These are phyloP conservation scores for Trichothecium sympodiale DNA, from an alignment of 2,329 filamentous ascomycete genomes.

Conservation along the genomic window DNA sequence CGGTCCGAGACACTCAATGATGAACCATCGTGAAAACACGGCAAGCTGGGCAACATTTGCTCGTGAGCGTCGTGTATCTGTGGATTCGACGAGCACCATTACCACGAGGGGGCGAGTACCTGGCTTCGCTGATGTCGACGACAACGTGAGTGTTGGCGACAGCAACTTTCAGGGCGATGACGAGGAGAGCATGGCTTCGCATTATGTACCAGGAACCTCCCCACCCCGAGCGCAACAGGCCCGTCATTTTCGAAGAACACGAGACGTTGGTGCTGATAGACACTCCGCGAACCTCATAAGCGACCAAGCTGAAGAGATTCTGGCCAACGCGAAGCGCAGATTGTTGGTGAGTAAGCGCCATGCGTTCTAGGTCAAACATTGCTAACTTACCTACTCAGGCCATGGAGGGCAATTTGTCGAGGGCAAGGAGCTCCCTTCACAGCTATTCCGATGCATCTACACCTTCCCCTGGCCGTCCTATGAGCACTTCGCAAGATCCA, in stretches of 20 bases:
- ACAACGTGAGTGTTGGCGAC: conserved; percentile 50
- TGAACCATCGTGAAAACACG: conserved; percentile 11
- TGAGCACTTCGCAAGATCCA: conserved; percentile 12
- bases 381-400: conserved; percentile 40
- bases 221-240: conserved; percentile 2
- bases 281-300: conserved; percentile 68
- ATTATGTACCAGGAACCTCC: conserved; percentile 36
- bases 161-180: conserved; percentile 58
- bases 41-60: conserved; percentile 9
- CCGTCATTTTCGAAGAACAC: background rate
- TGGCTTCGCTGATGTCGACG: conserved; percentile 50
- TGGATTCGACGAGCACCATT: conserved; percentile 44
- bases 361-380: background rate
- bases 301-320: conserved; percentile 75
- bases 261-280: conserved; percentile 34
- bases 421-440: conserved; percentile 58
- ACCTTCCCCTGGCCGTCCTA: conserved; percentile 31
- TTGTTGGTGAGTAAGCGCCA: conserved; percentile 55
- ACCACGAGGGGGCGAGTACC: conserved; percentile 9
- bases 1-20: no score
- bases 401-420: conserved; percentile 84
- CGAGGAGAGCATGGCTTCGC: conserved; percentile 53
- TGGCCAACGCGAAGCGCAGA: conserved; percentile 84
- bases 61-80: conserved; percentile 39
- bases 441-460: conserved; percentile 35